Base-by-base conservation (phyloP, 2,329 filamentous ascomycete genomes). In the Zymoseptoria brevis region DNA sequence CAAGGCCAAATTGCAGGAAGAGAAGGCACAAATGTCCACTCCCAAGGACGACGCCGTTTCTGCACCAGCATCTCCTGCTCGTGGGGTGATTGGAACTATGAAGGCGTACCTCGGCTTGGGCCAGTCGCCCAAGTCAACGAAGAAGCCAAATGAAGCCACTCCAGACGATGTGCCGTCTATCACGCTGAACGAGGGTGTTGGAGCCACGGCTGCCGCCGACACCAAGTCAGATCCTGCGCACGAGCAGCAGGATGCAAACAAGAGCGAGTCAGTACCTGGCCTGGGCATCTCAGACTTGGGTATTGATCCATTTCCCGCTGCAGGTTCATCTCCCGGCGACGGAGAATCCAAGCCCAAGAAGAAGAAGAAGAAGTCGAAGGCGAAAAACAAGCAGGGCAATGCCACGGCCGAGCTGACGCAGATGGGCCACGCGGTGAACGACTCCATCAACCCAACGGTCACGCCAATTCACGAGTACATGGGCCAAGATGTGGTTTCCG, bases 331-430 rank as follows among this genome's bases (percentile, higher is more conserved):
- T 7, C 51, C 45, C 19, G 29, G 29, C 19, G 21, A 22, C 16
- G 51, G 56, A 13, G 24, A 53, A 19, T 49, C 55, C 11, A 60
- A 63, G 58, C 2, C 49, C 13, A 66, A 66, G 59, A 57, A 57
- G 49, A 66, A 63, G 57, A 65, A 65, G 58, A 64, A 63, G 55
- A 62, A 67, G 41, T 19, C 54, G 5, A 62, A 60, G 60, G 45
- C 54, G 9, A 69, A 66, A 55, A 58, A 56, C 22, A 64, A 60
- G 50, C 62, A 62, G 59, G 24, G 11, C 45, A 59, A 60, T 41
- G 26, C 50, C 41, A 16, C 55, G 29, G 57, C 58, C 19, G 54
- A 49, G 11, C 19, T 59, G 16, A 56, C 57, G 26, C n/a, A 41
- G 8, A 51, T 50, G 21, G 41, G 49, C 8, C 9, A 21, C 35